Evolutionary conservation across 306 rosid species (phyloP), one percentile per base, ranked within the genome.

Genomic region (Acacia acuminata): DNA sequence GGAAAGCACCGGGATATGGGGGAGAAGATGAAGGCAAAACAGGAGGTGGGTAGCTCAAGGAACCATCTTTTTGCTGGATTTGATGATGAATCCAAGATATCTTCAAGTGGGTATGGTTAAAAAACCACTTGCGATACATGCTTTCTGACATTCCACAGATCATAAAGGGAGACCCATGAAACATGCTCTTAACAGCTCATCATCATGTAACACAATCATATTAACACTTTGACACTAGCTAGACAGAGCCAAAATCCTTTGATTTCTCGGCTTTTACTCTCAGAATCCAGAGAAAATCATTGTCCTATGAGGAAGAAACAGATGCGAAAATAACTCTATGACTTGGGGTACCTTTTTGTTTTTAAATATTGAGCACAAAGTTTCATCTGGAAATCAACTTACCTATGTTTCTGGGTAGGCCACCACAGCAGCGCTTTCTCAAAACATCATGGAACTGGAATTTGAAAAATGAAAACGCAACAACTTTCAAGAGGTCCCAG

Each of bases 41-140:
- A 5, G 90, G 91, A 53, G 94, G 88, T 19, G 93, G 89, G 83
- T 87, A 85, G 84, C 87, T 86, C 86, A 84, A 24, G 87, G 85
- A 86, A 34, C 92, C 96, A 85, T 93, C 94, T 71, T 88, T 90
- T 55, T 77, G 80, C 78, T 82, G 85, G 84, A 84, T 82, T 77
- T 86, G 90, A 71, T 76, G 88, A 25, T 82, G 89, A 90, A 90
- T 80, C 91, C 89, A 81, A 66, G 90, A 82, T 89, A 91, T 93
- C 81, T 91, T 89, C 85, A 90, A 77, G 85, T 86, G 92, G 87
- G 91, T 84, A 40, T 87, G 76, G 75, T 88, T 84, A 71, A 85
- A 84, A 84, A 70, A 83, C 88, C 88, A 86, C 82, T 82, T 79
- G 81, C 45, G 70, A 55, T 71, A 68, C 72, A 56, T 82, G 10